Base-by-base conservation (phyloP, 164 flowering plant genomes). In the Kingdonia uniflora region DNA sequence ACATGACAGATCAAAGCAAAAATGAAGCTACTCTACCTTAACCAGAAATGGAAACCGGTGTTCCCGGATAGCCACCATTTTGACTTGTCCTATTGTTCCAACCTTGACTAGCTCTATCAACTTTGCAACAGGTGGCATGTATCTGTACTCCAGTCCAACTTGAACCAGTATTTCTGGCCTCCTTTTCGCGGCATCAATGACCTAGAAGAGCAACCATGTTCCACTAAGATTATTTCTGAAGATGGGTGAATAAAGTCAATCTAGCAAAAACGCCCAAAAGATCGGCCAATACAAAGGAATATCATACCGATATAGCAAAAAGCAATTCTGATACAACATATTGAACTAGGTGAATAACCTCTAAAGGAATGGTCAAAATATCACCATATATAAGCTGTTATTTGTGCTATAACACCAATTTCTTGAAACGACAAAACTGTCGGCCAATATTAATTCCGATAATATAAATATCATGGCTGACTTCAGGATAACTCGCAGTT, bases 91-190 rank as follows among this genome's bases (percentile, higher is more conserved):
- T 57, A 92, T 56, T 42, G 33, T 49, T 58, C 96, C 94, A 52
- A 63, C 73, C 62, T 84, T 82, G 7, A 85, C 98, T 55, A 82
- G 56, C 38, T 84, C 80, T 56, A 84, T 76, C 62, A 87, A 63
- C 74, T 85, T 87, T 17, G 96, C 95, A 53, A 85, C 82, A 24
- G 98, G 95, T 22, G 98, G 98, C 96, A 87, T 92, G 76, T 92
- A 92, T 69, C 98, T 73, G 66, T 92, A 92, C 69, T 92, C 98
- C 52, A 92, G 65, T 19, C 98, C 98, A 54, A 92, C 98, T 71
- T 87, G 98, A 16, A 92, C 85, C 66, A 87, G 48, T 53, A 87
- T 71, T 41, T 85, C 95, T 42, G 87, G 73, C 65, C 95, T 76
- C 62, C 61, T 78, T 65, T 69, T 77, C 11, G 95, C 90, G 57